Percentiles rank a stretch among this genome's conserved stretches.
Conservation (phyloP, 2,329 filamentous ascomycete species). For the Chaetomium strumarium region DNA sequence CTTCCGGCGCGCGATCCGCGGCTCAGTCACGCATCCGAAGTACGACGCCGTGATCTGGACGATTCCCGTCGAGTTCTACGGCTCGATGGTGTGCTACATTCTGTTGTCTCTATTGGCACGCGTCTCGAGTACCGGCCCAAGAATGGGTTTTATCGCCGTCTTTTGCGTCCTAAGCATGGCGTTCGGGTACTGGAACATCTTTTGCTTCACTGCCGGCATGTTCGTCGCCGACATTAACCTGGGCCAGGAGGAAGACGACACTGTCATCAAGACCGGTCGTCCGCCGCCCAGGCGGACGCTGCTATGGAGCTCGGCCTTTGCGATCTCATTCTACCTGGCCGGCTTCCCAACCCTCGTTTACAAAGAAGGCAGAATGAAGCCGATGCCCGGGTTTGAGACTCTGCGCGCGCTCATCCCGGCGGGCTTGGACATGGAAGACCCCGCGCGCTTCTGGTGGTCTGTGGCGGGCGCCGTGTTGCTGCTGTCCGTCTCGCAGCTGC, state of each 20-base stretch:
- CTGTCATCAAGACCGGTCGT: not conserved
- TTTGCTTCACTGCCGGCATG: conserved; percentile 5
- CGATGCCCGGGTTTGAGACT: conserved; percentile 3
- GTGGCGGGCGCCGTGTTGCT: not conserved
- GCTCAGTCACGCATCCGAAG: conserved; percentile 1
- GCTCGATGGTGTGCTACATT: conserved; percentile 1
- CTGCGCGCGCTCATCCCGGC: conserved; percentile 1
- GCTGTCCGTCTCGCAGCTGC: conserved; percentile 2
- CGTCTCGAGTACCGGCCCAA: not conserved
- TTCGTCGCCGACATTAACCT: conserved; percentile 6
- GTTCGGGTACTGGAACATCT: conserved; percentile 3
- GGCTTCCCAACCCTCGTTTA: conserved; percentile 4
- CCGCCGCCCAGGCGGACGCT: not conserved
- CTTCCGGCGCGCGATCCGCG: not conserved
- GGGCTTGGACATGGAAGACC: not conserved
- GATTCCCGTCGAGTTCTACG: conserved; percentile 7
- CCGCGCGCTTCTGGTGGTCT: conserved; percentile 8
- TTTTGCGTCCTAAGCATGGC: not conserved
- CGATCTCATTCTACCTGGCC: not conserved
- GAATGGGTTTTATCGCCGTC: not conserved
- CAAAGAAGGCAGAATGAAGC: not conserved
- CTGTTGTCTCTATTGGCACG: not conserved
- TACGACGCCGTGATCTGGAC: conserved; percentile 10
- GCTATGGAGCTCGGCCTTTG: not conserved
- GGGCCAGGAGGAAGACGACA: not conserved